A percentile compares a stretch with the other conserved stretches of the same genome.
phyloP scores from a whole-genome alignment of 306 rosid species.

The Mucuna pruriens region DNA sequence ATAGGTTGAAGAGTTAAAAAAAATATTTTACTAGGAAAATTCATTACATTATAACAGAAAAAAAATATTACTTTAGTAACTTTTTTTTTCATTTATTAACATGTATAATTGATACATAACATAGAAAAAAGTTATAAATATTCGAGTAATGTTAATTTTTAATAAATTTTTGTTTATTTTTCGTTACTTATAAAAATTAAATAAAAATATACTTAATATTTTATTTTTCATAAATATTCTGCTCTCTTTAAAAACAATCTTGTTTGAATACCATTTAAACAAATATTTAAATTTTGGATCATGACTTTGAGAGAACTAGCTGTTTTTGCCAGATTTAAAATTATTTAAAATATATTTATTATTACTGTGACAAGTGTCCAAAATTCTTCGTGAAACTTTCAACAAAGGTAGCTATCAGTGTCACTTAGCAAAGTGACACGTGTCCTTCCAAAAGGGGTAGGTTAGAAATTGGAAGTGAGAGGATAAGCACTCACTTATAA shows the following conservation, averaged over 20 bases:
- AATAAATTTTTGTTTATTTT: too few relatives aligned
- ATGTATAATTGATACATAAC: not conserved
- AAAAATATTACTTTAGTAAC: too few relatives aligned
- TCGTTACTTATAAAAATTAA: too few relatives aligned
- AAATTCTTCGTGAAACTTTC: not conserved
- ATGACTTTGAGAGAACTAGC: too few relatives aligned
- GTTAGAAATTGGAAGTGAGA: conserved; percentile 24
- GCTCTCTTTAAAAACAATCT: too few relatives aligned
- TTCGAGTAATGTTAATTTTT: too few relatives aligned
- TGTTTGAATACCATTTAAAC: too few relatives aligned
- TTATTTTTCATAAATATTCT: too few relatives aligned
- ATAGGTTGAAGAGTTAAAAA: not conserved
- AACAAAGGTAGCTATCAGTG: conserved; percentile 29
- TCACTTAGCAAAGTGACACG: conserved; percentile 55
- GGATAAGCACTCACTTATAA: conserved; percentile 55
- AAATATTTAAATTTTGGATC: too few relatives aligned
- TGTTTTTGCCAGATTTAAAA: too few relatives aligned
- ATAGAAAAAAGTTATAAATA: not conserved
- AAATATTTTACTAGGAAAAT: too few relatives aligned
- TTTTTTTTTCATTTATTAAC: not conserved
- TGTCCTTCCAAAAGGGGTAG: conserved; percentile 50
- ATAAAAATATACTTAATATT: too few relatives aligned
- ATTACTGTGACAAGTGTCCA: not conserved
- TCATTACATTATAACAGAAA: not conserved
- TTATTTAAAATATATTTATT: not conserved